These are phyloP conservation scores for Flaveria robusta DNA, from an alignment of 129 eudicot genomes.

Conservation along the genomic window DNA sequence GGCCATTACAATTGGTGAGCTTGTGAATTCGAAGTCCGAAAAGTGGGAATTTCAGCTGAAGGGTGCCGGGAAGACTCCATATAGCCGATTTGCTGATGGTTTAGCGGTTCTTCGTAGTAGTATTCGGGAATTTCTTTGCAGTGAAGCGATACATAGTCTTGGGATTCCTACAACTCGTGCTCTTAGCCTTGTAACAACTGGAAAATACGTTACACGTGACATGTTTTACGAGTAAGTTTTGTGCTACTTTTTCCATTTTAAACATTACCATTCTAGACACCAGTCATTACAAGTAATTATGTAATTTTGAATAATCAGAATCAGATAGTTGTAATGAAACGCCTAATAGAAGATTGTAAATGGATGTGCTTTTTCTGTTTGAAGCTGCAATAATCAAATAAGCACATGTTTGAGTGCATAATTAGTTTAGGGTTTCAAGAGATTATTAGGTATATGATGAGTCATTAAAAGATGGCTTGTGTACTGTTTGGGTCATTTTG, in stretches of 20 bases:
- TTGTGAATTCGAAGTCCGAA: slow-evolving; percentile 61
- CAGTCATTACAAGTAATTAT: background rate
- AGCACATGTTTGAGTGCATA: background rate
- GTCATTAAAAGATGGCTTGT: too few species aligned
- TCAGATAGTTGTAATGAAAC: too few species aligned
- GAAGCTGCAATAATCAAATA: too few species aligned
- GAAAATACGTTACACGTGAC: slow-evolving; percentile 78
- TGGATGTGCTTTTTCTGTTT: too few species aligned
- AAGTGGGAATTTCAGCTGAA: slow-evolving; percentile 97
- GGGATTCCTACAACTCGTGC: slow-evolving; percentile 99
- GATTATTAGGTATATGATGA: too few species aligned
- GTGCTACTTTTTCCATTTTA: background rate
- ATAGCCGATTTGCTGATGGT: slow-evolving; percentile 97
- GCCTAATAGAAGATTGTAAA: too few species aligned
- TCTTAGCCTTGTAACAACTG: slow-evolving; percentile 89
- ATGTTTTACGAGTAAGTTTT: slow-evolving; percentile 94
- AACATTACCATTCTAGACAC: background rate
- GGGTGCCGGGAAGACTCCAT: slow-evolving; percentile 98
- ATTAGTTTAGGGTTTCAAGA: background rate
- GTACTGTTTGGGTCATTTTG: too few species aligned
- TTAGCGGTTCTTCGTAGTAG: slow-evolving; percentile 94
- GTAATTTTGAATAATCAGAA: background rate
- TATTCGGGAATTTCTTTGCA: slow-evolving; percentile 90
- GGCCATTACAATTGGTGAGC: slow-evolving; percentile 93
- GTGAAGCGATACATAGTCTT: slow-evolving; percentile 89